Evolutionary conservation across 2,329 filamentous ascomycete genomes (phyloP).

Genomic region (Tolypocladium album): DNA sequence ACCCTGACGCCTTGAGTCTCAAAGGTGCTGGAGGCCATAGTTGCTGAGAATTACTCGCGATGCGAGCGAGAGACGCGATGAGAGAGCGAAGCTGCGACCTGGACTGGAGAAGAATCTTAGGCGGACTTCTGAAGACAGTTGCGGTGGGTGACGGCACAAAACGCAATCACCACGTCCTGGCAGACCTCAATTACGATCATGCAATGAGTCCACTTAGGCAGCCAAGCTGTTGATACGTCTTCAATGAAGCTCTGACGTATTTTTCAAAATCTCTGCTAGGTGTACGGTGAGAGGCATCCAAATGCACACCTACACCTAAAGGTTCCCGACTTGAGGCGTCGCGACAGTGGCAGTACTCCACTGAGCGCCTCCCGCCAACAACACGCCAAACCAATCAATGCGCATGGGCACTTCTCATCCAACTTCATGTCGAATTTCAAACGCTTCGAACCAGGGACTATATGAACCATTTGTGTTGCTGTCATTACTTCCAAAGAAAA

Average conservation of each 20-base stretch:
- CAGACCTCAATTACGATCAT: not conserved
- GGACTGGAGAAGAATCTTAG: not conserved
- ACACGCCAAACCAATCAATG: not conserved
- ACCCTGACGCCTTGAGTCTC: slow-evolving; percentile 51
- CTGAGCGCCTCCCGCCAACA: not conserved
- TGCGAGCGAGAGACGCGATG: not conserved
- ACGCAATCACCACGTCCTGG: not conserved
- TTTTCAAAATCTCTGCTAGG: not conserved
- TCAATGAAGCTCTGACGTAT: not conserved
- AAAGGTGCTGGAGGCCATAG: slow-evolving; percentile 10
- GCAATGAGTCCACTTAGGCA: not conserved
- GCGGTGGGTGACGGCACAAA: not conserved
- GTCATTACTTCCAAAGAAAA: no score
- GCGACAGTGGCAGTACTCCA: not conserved
- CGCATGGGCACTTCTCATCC: not conserved
- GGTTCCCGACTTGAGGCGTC: not conserved
- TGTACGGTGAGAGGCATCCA: no score
- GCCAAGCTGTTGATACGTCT: not conserved
- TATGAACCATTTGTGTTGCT: not conserved
- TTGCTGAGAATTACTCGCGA: not conserved
- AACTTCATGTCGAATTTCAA: not conserved
- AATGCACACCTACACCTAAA: no score
- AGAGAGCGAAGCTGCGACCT: not conserved
- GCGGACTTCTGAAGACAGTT: not conserved
- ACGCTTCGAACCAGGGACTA: not conserved